Conservation (phyloP, 2,329 filamentous ascomycete species). For the Penicillium sp. region DNA sequence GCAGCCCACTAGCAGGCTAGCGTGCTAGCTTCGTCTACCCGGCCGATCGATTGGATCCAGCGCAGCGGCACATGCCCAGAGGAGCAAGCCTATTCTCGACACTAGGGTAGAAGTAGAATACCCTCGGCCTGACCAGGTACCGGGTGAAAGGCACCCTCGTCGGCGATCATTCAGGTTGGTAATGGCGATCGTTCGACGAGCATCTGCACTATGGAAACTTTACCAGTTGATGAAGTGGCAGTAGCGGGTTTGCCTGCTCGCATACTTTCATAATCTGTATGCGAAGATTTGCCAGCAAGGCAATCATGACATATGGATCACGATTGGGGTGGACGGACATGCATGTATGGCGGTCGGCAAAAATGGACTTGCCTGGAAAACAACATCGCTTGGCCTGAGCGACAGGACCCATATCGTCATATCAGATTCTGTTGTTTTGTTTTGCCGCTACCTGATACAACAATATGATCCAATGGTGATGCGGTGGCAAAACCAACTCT, state of each 20-base stretch:
- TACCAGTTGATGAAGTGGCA: not conserved
- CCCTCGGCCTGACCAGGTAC: not conserved
- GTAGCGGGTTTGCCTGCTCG: not conserved
- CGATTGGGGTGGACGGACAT: not conserved
- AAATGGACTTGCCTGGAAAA: not conserved
- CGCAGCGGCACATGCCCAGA: slow-evolving; percentile 1
- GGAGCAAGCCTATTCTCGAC: slow-evolving; percentile 2
- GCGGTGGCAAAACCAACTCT: slow-evolving; percentile 1
- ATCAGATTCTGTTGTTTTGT: not conserved
- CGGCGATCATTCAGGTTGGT: slow-evolving; percentile 6
- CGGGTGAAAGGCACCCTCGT: not conserved
- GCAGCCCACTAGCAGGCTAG: slow-evolving; percentile 19
- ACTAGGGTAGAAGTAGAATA: not conserved
- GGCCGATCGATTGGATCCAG: slow-evolving; percentile 18
- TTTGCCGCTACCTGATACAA: slow-evolving; percentile 2
- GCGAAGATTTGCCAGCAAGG: not conserved
- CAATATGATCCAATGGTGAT: slow-evolving; percentile 1
- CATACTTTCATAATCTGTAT: not conserved
- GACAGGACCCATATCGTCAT: not conserved
- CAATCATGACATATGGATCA: not conserved
- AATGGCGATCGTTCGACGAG: not conserved
- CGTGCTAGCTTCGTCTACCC: slow-evolving; percentile 1
- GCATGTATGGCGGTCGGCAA: not conserved
- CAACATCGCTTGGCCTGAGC: not conserved
- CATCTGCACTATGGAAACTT: not conserved